These are phyloP conservation scores for Poterioochromonas sp. DNA, from an alignment of 352 stramenopile genomes.

Conservation along the genomic window DNA sequence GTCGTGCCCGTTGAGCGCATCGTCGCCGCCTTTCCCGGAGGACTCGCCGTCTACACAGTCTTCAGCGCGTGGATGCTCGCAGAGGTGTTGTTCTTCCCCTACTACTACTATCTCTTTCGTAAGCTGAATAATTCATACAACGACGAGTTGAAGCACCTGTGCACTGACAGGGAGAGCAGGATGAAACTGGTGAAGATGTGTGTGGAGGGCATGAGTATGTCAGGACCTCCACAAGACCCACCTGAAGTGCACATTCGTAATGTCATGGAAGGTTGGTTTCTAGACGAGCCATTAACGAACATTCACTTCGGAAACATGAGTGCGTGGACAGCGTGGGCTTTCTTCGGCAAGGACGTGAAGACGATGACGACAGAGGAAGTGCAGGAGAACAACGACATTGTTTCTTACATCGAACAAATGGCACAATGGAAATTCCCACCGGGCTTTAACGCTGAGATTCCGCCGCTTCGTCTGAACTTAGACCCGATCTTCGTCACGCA, in stretches of 20 bases:
- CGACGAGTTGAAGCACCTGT: neutral
- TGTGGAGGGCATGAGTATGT: neutral
- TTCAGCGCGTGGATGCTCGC: neutral
- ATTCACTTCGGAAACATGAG: neutral
- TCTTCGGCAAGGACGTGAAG: neutral
- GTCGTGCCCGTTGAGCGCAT: neutral
- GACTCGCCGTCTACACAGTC: neutral
- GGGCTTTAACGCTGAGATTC: neutral
- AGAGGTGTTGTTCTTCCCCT: neutral
- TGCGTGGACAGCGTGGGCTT: neutral
- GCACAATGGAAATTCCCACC: slow-evolving; percentile 16
- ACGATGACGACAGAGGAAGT: neutral
- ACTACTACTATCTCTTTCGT: slow-evolving; percentile 13
- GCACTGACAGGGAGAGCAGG: neutral
- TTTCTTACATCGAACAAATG: neutral
- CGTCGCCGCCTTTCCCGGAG: neutral
- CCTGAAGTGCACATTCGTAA: neutral
- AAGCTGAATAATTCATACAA: neutral
- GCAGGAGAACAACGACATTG: neutral
- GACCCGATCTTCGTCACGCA: slow-evolving; percentile 17
- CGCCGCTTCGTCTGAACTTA: neutral
- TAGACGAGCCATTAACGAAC: neutral
- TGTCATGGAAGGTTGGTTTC: slow-evolving; percentile 18
- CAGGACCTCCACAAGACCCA: neutral
- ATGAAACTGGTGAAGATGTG: neutral